Conservation (phyloP, 176 grass and related monocot species). For the Bolboschoenus planiculmis region DNA sequence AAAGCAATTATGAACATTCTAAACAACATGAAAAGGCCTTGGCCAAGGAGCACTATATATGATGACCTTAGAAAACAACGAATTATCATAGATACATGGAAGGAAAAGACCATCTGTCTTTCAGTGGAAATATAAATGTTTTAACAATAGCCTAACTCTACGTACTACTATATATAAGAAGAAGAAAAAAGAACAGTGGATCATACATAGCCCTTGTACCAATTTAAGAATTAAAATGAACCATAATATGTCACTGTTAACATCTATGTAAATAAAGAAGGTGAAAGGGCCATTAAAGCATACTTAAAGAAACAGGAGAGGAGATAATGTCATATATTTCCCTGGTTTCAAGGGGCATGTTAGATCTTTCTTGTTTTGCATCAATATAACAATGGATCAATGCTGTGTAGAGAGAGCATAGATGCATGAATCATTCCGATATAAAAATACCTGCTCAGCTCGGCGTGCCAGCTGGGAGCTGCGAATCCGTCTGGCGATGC, state of each 20-base stretch:
- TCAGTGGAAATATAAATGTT: background rate
- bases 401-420: background rate
- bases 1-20: background rate
- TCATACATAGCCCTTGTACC: too few species aligned
- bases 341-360: background rate
- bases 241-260: background rate
- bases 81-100: background rate
- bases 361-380: background rate
- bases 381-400: background rate
- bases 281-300: background rate
- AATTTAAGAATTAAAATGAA: background rate
- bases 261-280: background rate
- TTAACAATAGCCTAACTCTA: background rate
- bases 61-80: background rate
- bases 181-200: background rate
- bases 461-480: slow-evolving; percentile 72
- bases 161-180: background rate
- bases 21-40: background rate
- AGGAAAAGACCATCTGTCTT: too few species aligned
- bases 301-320: background rate
- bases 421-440: background rate
- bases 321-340: background rate
- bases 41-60: background rate
- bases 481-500: slow-evolving; percentile 78
- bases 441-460: slow-evolving; percentile 68